Conservation (phyloP, 208 protist species). For the Wallacemonas sp. region DNA sequence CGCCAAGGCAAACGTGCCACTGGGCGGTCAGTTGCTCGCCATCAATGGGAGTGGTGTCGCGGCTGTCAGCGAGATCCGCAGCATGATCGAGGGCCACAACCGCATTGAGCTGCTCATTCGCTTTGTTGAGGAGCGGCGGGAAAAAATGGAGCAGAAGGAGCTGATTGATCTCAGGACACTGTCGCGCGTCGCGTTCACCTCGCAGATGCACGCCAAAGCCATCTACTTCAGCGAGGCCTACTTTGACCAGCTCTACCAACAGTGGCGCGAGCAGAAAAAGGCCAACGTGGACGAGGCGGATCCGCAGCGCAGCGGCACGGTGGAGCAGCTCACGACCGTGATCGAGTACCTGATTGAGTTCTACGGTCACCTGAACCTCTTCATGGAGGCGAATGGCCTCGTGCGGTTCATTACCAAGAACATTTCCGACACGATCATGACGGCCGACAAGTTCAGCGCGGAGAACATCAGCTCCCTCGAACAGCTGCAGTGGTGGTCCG, state of each 20-base stretch:
- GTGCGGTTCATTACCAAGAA: constrained; percentile 75
- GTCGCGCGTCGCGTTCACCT: constrained; percentile 69
- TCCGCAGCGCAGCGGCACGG: constrained; percentile 42
- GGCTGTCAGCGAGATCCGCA: constrained; percentile 75
- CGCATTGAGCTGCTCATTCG: constrained; percentile 66
- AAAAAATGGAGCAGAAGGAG: constrained; percentile 35
- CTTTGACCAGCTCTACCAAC: constrained; percentile 57
- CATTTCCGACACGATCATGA: constrained; percentile 77
- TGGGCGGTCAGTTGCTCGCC: constrained; percentile 65
- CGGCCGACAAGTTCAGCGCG: constrained; percentile 75
- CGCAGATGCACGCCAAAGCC: constrained; percentile 84
- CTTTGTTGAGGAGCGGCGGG: constrained; percentile 58
- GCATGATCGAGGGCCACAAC: constrained; percentile 70
- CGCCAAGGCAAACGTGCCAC: constrained; percentile 60
- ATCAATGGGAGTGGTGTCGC: constrained; percentile 71
- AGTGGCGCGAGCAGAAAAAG: constrained; percentile 10
- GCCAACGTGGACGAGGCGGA: constrained; percentile 42
- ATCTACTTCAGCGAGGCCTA: constrained; percentile 91
- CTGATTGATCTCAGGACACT: constrained; percentile 79
- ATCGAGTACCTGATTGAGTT: constrained; percentile 82
- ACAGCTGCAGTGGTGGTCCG: constrained; percentile 88
- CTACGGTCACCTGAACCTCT: constrained; percentile 85
- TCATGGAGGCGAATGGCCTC: constrained; percentile 81
- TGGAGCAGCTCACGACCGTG: constrained; percentile 27
- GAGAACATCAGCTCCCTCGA: constrained; percentile 82